These are phyloP conservation scores for Trifolium subterraneum DNA, from an alignment of 306 rosid species.

Conservation along the genomic window DNA sequence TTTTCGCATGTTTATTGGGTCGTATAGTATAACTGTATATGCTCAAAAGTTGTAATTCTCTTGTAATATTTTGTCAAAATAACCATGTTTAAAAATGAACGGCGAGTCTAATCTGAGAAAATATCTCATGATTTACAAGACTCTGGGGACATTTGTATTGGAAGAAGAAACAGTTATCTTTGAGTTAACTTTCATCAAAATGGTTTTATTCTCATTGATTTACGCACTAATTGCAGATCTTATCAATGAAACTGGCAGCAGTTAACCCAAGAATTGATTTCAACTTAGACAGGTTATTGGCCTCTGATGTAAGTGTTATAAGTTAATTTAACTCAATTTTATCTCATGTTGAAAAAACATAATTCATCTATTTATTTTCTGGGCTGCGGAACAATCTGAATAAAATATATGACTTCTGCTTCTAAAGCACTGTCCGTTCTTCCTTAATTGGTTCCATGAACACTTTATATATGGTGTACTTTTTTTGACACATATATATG, in stretches of 20 bases:
- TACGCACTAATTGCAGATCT: slow-evolving; percentile 62
- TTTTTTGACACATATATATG: too few relatives aligned
- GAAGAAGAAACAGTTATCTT: slow-evolving; percentile 13
- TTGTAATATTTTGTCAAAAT: slow-evolving; percentile 23
- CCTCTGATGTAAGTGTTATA: slow-evolving; percentile 69
- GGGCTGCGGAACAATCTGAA: slow-evolving; percentile 27
- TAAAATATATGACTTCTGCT: slow-evolving; percentile 9
- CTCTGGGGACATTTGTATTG: neutral
- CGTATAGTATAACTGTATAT: neutral
- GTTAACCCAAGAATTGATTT: slow-evolving; percentile 88
- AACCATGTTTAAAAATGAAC: slow-evolving; percentile 10
- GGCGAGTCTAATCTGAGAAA: neutral
- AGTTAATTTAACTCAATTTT: slow-evolving; percentile 4
- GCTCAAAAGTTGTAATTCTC: slow-evolving; percentile 15
- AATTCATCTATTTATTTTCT: slow-evolving; percentile 6
- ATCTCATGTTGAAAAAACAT: neutral
- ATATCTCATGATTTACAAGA: slow-evolving; percentile 3
- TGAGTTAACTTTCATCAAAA: slow-evolving; percentile 31
- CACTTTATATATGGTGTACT: neutral
- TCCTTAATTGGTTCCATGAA: slow-evolving; percentile 9
- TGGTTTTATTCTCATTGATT: slow-evolving; percentile 41
- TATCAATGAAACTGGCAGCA: slow-evolving; percentile 93
- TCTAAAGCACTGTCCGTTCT: slow-evolving; percentile 20
- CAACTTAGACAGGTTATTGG: slow-evolving; percentile 75
- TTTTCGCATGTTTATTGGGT: slow-evolving; percentile 14